These are phyloP conservation scores for Allomyces arbusculus DNA, from an alignment of 192 early-diverging fungal species.

Conservation along the genomic window DNA sequence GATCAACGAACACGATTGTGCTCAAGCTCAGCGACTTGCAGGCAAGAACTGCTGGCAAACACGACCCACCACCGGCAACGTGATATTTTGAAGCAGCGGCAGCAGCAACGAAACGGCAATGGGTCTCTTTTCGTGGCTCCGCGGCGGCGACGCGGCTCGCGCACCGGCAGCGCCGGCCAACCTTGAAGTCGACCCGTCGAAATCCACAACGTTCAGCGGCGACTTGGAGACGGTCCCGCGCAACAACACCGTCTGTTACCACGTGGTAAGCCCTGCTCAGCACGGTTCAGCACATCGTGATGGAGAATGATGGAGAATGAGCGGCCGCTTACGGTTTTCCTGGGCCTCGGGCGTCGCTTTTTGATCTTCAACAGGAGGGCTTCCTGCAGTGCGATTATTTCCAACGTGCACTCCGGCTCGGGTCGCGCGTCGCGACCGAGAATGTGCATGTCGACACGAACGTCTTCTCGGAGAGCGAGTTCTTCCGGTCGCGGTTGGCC, in stretches of 20 bases:
- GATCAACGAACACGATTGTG: too few species aligned
- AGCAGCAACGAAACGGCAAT: not conserved
- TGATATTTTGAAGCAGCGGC: too few species aligned
- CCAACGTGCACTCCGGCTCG: not conserved
- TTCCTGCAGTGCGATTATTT: not conserved
- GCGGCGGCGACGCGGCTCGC: not conserved
- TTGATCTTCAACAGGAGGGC: not conserved
- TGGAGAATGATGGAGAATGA: not conserved
- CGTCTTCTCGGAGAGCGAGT: not conserved
- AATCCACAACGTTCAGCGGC: not conserved
- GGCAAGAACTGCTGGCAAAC: too few species aligned
- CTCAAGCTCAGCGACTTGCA: too few species aligned
- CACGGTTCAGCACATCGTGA: not conserved
- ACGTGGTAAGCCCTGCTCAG: not conserved
- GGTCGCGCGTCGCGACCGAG: not conserved
- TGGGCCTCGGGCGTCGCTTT: not conserved
- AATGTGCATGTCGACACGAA: not conserved
- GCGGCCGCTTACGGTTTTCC: not conserved
- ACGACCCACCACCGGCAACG: too few species aligned
- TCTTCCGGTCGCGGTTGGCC: not conserved
- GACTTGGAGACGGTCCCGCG: not conserved
- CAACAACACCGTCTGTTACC: not conserved
- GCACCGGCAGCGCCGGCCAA: not conserved
- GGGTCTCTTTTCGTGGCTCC: not conserved
- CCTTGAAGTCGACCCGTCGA: not conserved